A percentile compares a stretch with the other conserved stretches of the same genome.
Evolutionary conservation across 139 green algal genomes (phyloP).

Genomic region (Chlorokybus atmophyticus): DNA sequence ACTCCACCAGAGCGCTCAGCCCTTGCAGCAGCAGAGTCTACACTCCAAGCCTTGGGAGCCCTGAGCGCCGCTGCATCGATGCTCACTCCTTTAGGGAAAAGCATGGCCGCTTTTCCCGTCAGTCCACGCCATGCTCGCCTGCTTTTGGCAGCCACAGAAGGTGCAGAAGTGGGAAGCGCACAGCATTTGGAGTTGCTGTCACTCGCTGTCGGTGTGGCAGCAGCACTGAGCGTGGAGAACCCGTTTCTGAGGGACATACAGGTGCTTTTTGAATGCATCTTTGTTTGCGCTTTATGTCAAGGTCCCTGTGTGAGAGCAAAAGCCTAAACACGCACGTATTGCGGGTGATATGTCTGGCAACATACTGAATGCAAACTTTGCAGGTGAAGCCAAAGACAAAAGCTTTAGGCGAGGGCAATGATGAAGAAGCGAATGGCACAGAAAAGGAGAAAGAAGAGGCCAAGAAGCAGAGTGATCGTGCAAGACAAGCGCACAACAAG

Average conservation of each 20-base stretch:
- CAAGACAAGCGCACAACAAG: constrained; percentile 44
- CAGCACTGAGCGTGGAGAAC: constrained; percentile 60
- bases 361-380: too few species aligned
- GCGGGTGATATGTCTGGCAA: not conserved
- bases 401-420: not conserved
- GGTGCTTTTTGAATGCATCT: too few species aligned
- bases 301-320: not conserved
- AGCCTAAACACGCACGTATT: not conserved
- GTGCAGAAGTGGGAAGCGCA: constrained; percentile 10
- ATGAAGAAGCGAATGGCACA: not conserved
- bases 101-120: constrained; percentile 77
- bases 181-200: not conserved
- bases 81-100: constrained; percentile 17
- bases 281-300: too few species aligned
- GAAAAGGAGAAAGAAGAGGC: constrained; percentile 12
- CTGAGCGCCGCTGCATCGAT: not conserved
- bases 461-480: constrained; percentile 8
- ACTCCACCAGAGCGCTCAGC: constrained; percentile 47
- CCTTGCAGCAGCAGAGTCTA: constrained; percentile 7
- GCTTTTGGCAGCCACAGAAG: too few species aligned
- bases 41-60: constrained; percentile 15
- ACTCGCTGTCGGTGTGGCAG: constrained; percentile 37
- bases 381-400: not conserved
- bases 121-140: constrained; percentile 73
- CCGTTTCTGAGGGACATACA: constrained; percentile 68